phyloP scores from a whole-genome alignment of 2,329 filamentous ascomycete genomes.

The Colletotrichum simmondsii region DNA sequence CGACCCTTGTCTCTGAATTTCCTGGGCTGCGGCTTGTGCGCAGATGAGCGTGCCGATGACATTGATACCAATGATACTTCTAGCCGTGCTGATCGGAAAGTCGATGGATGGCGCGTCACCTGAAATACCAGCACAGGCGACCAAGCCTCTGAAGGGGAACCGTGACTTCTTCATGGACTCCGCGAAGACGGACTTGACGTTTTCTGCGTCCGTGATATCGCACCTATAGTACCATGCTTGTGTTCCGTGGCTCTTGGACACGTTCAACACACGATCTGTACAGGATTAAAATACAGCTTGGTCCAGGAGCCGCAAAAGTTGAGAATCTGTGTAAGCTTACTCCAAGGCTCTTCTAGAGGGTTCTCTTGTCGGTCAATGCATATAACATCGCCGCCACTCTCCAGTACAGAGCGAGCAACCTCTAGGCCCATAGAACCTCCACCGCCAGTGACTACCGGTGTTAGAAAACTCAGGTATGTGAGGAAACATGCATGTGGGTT shows the following conservation, averaged over 20 bases:
- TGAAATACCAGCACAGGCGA: background rate
- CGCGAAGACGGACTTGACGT: background rate
- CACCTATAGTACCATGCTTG: background rate
- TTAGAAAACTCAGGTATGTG: background rate
- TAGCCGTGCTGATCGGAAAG: background rate
- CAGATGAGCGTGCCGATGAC: background rate
- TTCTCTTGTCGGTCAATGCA: background rate
- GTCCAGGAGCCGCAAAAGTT: background rate
- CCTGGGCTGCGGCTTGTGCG: background rate
- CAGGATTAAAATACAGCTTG: background rate
- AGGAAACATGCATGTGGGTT: background rate
- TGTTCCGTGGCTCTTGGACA: background rate
- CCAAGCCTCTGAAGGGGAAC: background rate
- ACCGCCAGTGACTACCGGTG: background rate
- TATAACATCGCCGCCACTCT: background rate
- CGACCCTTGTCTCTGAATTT: background rate
- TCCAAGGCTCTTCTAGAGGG: background rate
- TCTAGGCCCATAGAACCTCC: background rate
- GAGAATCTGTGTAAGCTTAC: background rate
- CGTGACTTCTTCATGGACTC: background rate
- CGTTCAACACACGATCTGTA: background rate
- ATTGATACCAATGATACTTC: background rate
- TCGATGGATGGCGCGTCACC: background rate
- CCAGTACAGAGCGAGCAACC: background rate
- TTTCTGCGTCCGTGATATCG: background rate